Base-by-base conservation (phyloP, 2,329 filamentous ascomycete genomes). In the Fusarium sterilihyphosum region DNA sequence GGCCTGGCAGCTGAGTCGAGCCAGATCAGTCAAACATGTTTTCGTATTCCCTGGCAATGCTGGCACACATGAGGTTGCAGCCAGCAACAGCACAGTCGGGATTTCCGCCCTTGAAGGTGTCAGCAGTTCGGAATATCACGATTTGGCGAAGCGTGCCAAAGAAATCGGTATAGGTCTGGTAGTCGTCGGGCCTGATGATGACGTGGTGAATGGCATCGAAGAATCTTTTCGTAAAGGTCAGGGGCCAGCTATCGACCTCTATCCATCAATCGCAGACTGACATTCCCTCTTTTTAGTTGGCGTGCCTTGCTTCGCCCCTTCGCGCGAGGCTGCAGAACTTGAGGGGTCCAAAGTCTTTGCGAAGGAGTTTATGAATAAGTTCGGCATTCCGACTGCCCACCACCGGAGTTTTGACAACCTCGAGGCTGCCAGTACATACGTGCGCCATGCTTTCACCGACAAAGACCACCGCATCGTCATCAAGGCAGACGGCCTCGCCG, bases 301-400 rank as follows among this genome's bases (percentile, higher is more conserved):
- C 8, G 91, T 94, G 75, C 85, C 87, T 65, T 90, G 88, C 75
- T 95, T 94, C 78, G 93, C 92, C 0, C 93, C 93, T 4, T 89
- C 88, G 53, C 88, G 91, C 79, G 86, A 87, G 31, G 93, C 93
- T 17, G 92, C 93, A 16, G 86, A 87, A 43, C 91, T 95, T 87
- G 93, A 95, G 80, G 93, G 93, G 46, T 93, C 91, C 77, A 95
- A 95, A 83, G 89, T 92, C 3, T 95, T 93, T 80, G 91, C 91
- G 44, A 95, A 95, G 79, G 91, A 93, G 78, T 95, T 95, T 79
- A 95, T 95, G 93, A 88, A 89, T 78, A 87, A 88, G 50, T 87
- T 94, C 80, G 86, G 86, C 68, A 95, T 95, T 72, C 92, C 93
- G 24, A 95, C 93, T 0, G 93, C 93, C 17, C 86, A 86, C 41